Evolutionary conservation across 2,329 filamentous ascomycete species (phyloP).

Genomic region (Arthroderma uncinatum): DNA sequence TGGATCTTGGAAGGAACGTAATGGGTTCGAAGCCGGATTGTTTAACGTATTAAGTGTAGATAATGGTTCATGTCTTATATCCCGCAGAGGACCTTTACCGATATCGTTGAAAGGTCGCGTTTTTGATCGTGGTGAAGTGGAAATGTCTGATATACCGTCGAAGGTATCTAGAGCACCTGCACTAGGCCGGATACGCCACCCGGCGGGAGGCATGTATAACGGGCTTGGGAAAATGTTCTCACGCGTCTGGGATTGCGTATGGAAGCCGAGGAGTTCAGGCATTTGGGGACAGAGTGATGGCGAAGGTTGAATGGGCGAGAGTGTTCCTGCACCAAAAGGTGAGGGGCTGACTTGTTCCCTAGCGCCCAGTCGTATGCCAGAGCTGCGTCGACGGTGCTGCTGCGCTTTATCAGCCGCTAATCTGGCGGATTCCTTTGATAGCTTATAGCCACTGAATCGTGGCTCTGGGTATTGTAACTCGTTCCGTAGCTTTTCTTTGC

Average conservation of each 20-base stretch:
- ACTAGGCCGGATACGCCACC: neutral
- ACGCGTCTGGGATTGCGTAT: neutral
- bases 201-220: neutral
- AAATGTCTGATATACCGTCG: neutral
- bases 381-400: slow-evolving; percentile 44
- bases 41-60: neutral
- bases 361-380: slow-evolving; percentile 33
- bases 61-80: neutral
- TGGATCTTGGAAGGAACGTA: neutral
- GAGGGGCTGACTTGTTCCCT: slow-evolving; percentile 12
- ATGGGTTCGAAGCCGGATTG: neutral
- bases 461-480: slow-evolving; percentile 86
- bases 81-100: neutral
- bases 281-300: neutral
- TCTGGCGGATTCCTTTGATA: slow-evolving; percentile 39
- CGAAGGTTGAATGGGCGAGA: neutral
- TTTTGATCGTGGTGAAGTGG: neutral
- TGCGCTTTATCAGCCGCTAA: slow-evolving; percentile 48
- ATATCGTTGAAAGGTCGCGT: neutral
- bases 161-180: neutral
- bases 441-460: slow-evolving; percentile 73
- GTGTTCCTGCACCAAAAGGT: neutral
- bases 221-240: neutral
- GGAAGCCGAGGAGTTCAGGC: neutral
- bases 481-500: slow-evolving; percentile 81